Evolutionary conservation across 768 basidiomycete species (phyloP).

Genomic region (Suillus paluster): DNA sequence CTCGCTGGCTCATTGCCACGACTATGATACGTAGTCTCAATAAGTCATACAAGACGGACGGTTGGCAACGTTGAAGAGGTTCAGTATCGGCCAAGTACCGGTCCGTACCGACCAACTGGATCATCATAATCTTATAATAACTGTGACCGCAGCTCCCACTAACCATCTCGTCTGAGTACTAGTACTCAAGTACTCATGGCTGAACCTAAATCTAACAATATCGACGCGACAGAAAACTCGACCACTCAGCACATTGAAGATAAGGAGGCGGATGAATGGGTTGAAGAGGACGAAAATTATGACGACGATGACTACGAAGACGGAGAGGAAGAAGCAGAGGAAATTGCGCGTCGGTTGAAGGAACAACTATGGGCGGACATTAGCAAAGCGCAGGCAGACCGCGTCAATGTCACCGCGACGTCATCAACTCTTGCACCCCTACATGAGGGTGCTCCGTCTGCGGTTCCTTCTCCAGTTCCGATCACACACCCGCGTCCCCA

Average conservation of each 20-base stretch:
- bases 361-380: constrained; percentile 82
- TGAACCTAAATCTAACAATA: not conserved
- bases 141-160: not conserved
- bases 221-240: not conserved
- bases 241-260: not conserved
- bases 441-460: not conserved
- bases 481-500: constrained; percentile 5
- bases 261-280: constrained; percentile 35
- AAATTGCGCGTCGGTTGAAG: constrained; percentile 73
- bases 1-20: not conserved
- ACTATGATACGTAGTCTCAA: not conserved
- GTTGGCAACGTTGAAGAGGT: not conserved
- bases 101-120: not conserved
- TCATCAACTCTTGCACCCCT: not conserved
- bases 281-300: constrained; percentile 48
- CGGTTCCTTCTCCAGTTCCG: not conserved
- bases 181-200: not conserved
- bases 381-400: constrained; percentile 61
- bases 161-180: not conserved
- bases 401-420: constrained; percentile 23
- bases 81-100: not conserved
- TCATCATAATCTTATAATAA: not conserved
- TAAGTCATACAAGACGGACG: not conserved
- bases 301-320: constrained; percentile 63
- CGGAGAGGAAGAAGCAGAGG: constrained; percentile 69